Conservation (phyloP, 768 basidiomycete genomes). For the Suillus cothurnatus region DNA sequence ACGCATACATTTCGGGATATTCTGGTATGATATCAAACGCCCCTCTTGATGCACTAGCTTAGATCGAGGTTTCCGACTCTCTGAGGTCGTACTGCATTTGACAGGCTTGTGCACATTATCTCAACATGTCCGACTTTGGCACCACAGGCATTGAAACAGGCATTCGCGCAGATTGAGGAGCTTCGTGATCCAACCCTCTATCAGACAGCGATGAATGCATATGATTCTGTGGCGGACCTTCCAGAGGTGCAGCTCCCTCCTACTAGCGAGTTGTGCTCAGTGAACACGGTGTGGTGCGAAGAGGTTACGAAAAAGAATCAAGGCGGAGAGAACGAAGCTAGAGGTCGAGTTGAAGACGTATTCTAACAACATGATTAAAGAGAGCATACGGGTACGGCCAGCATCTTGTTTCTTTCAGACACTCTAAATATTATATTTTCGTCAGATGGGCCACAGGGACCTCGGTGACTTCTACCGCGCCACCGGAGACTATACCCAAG, state of each 20-base stretch:
- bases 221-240: conserved; percentile 46
- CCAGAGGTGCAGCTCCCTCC: conserved; percentile 46
- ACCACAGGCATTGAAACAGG: conserved; percentile 69
- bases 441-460: conserved; percentile 89
- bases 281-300: conserved; percentile 77
- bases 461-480: conserved; percentile 78
- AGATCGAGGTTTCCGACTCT: conserved; percentile 1
- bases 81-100: conserved; percentile 74
- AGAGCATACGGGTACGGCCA: conserved; percentile 83
- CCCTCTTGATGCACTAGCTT: conserved; percentile 1
- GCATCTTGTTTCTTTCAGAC: not conserved
- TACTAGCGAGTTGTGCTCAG: conserved; percentile 45
- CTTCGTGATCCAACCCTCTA: conserved; percentile 71
- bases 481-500: conserved; percentile 66
- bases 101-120: conserved; percentile 72
- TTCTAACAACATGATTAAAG: conserved; percentile 96
- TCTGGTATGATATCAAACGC: conserved; percentile 47
- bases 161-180: conserved; percentile 61
- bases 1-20: conserved; percentile 76
- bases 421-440: not conserved
- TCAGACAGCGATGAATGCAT: conserved; percentile 51
- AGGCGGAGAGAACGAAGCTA: conserved; percentile 76
- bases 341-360: conserved; percentile 96
- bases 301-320: conserved; percentile 63
- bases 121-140: conserved; percentile 67